Evolutionary conservation across 1,284 basidiomycete genomes (phyloP).

Genomic region (Trichosporon asahii): DNA sequence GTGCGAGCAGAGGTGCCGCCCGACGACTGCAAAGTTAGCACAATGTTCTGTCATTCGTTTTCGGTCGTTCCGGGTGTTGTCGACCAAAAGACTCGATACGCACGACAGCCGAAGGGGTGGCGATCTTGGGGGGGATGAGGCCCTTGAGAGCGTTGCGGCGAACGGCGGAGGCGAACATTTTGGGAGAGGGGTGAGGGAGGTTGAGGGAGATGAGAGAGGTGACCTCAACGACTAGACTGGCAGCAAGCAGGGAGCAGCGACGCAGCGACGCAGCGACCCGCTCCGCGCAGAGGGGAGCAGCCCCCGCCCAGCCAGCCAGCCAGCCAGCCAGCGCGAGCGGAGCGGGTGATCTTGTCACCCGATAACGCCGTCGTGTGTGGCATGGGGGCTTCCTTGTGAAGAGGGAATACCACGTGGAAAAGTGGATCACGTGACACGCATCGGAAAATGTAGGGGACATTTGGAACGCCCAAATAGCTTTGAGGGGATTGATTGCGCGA

Average conservation of each 20-base stretch:
- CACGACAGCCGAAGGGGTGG: constrained; percentile 81
- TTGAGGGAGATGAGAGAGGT: constrained; percentile 17
- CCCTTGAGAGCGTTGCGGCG: constrained; percentile 70
- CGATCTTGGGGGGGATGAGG: constrained; percentile 90
- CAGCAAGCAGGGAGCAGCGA: constrained; percentile 7
- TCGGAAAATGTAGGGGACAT: constrained; percentile 9
- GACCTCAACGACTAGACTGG: constrained; percentile 15
- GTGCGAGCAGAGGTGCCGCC: constrained; percentile 73
- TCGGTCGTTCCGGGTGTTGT: not conserved
- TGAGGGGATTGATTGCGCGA: not conserved
- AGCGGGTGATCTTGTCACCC: not conserved
- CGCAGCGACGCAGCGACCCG: constrained; percentile 3
- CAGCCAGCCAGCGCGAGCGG: constrained; percentile 1
- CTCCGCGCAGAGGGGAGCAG: not conserved
- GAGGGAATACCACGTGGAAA: not conserved
- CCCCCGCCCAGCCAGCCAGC: constrained; percentile 7
- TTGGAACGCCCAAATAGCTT: not conserved
- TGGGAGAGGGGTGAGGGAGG: constrained; percentile 22
- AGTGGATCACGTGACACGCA: not conserved
- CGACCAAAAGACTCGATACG: constrained; percentile 45
- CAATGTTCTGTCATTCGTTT: not conserved
- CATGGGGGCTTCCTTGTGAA: not conserved
- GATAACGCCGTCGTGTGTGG: constrained; percentile 7
- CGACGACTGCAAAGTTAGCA: constrained; percentile 57
- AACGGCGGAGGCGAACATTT: constrained; percentile 77